Conservation (phyloP, 1,139 yeast genomes). For the Taphrina wiesneri region DNA sequence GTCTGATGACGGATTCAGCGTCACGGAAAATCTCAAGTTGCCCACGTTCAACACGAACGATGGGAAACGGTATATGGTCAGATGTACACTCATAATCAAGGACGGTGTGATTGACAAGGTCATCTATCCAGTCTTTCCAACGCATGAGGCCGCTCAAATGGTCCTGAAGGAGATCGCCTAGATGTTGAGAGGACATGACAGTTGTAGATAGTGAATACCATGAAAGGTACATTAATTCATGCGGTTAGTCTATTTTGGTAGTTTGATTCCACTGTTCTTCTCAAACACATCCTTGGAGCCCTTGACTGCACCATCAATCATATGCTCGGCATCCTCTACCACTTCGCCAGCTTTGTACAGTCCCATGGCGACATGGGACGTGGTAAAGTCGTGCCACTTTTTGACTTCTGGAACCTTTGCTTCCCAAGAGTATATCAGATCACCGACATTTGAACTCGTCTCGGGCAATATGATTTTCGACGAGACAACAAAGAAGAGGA, state of each 20-base stretch:
- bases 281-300: slow-evolving; percentile 21
- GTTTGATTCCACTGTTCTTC: slow-evolving; percentile 20
- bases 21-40: not conserved
- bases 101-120: not conserved
- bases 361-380: slow-evolving; percentile 29
- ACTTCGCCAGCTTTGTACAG: slow-evolving; percentile 16
- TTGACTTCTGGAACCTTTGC: slow-evolving; percentile 23
- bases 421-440: slow-evolving; percentile 22
- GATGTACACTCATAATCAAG: not conserved
- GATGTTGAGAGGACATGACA: not conserved
- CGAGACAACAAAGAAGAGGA: slow-evolving; percentile 33
- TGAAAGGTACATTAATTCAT: not conserved
- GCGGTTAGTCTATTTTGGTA: slow-evolving; percentile 11
- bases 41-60: not conserved
- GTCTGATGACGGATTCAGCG: slow-evolving; percentile 1
- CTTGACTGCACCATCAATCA: slow-evolving; percentile 28
- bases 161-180: not conserved
- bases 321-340: slow-evolving; percentile 28
- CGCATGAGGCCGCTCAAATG: slow-evolving; percentile 1
- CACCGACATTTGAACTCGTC: slow-evolving; percentile 34
- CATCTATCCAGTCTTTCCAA: slow-evolving; percentile 3
- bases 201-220: not conserved
- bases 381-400: slow-evolving; percentile 26
- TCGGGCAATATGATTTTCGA: slow-evolving; percentile 34
- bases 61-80: slow-evolving; percentile 1